Evolutionary conservation across 441 rosid genomes (phyloP), one percentile per base, ranked within the genome.

Genomic region (Adansonia grandidieri): DNA sequence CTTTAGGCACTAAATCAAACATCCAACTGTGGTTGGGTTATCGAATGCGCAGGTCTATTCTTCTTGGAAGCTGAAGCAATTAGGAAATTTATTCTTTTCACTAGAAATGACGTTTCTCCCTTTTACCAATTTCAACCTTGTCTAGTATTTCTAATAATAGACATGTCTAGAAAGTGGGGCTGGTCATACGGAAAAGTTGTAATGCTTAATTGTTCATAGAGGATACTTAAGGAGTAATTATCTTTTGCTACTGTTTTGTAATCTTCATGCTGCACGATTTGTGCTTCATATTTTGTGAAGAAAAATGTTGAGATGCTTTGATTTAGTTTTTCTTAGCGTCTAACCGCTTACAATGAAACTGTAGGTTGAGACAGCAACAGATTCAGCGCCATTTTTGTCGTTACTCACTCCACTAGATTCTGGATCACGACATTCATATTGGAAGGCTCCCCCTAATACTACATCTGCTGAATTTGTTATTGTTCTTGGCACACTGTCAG

Each of bases 401-500:
- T 82, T 96, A 73, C 97, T 94, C 78, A 84, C 95, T 84, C 98
- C 99, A 42, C 45, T 90, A 70, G 76, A 81, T 81, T 85, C 83
- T 78, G 91, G 95, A 78, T 85, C 92, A 72, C 62, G 45, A 37
- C 84, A 86, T 17, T 91, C 90, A 15, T 90, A 89, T 81, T 94
- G 99, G 99, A 93, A 89, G 86, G 98, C 98, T 83, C 96, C 99
- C 77, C 76, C 95, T 24, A 83, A 84, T 85, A 74, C 86, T 78
- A 68, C 85, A 53, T 85, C 87, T 80, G 88, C 85, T 79, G 98
- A 96, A 82, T 85, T 96, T 83, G 91, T 72, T 81, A 84, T 90
- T 82, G 91, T 85, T 79, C 97, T 96, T 61, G 83, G 93, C 78
- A 84, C 82, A 75, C 89, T 90, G 65, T 91, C 98, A 48, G 98